Evolutionary conservation across 768 basidiomycete species (phyloP), one percentile per base, ranked within the genome.

Genomic region (Astraeus odoratus): DNA sequence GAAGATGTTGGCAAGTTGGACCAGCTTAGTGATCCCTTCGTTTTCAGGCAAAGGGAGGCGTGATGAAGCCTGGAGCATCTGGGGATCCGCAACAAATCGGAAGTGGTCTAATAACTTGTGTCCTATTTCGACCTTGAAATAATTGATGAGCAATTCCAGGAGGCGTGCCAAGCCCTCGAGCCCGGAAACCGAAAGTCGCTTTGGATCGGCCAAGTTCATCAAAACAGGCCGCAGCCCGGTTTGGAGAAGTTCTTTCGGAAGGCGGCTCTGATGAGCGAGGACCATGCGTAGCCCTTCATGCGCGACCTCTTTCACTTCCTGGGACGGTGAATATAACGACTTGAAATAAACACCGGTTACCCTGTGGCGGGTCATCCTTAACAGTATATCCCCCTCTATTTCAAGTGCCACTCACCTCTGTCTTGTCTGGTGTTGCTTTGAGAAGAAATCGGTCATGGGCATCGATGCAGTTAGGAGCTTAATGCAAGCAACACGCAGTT

Each of bases 121-220:
- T 1, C 96, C 96, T 48, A 99, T 98, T 69, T 99, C 96, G 15
- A 99, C 95, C 64, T 97, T 98, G 81, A 99, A 99, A 67, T 99
- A 98, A 63, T 97, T 97, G 30, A 93, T 96, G 44, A 99, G 68
- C 6, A 99, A 76, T 62, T 96, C 92, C 39, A 99, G 72, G 39
- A 99, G 76, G 10, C 95, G 83, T 10, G 94, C 95, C 19, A 99
- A 72, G 3, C 96, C 96, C 62, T 99, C 93, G 45, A 95, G 62
- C 8, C 94, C 94, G 4, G 88, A 78, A 20, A 96, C 87, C 6
- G 91, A 93, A 26, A 99, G 75, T 27, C 91, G 81, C 58, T 94
- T 94, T 29, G 94, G 89, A 65, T 98, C 96, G 2, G 94, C 93
- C 20, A 99, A 78, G 59, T 98, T 98, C 85, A 97, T 96, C 46